Percentiles rank a stretch among this genome's conserved stretches.
Evolutionary conservation across 2,329 filamentous ascomycete species (phyloP).

Genomic region (Cladosporium sp.): DNA sequence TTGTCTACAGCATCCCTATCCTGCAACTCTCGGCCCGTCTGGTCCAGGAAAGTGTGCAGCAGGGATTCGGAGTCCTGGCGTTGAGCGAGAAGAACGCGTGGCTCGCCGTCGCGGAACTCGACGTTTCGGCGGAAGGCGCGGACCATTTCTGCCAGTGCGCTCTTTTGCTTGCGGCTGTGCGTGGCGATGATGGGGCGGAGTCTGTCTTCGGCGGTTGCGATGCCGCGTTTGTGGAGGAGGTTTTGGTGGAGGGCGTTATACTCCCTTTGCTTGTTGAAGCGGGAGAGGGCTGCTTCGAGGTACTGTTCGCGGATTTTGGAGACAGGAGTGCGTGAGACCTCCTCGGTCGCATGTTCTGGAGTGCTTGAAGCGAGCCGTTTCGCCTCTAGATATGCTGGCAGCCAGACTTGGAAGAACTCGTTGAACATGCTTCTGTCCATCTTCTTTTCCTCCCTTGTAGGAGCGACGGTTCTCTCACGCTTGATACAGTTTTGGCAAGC

Average conservation of each 20-base stretch:
- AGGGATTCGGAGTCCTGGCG: constrained; percentile 31
- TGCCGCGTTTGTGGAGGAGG: constrained; percentile 27
- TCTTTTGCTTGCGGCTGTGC: constrained; percentile 26
- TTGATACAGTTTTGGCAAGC: constrained; percentile 47
- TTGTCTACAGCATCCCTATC: constrained; percentile 23
- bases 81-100: constrained; percentile 23
- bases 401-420: constrained; percentile 64
- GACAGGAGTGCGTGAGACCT: background rate
- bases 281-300: constrained; percentile 47
- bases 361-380: background rate
- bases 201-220: constrained; percentile 28
- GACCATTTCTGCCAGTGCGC: constrained; percentile 32
- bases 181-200: constrained; percentile 28
- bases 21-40: constrained; percentile 17
- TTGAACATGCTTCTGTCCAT: constrained; percentile 59
- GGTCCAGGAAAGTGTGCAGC: constrained; percentile 27
- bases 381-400: constrained; percentile 53
- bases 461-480: constrained; percentile 20
- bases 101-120: constrained; percentile 20
- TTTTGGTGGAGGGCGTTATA: constrained; percentile 26
- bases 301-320: constrained; percentile 49
- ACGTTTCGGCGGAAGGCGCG: constrained; percentile 35
- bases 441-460: constrained; percentile 46
- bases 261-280: constrained; percentile 31
- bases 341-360: background rate